Conservation (phyloP, 2,329 filamentous ascomycete species). For the Fusarium heterosporum region DNA sequence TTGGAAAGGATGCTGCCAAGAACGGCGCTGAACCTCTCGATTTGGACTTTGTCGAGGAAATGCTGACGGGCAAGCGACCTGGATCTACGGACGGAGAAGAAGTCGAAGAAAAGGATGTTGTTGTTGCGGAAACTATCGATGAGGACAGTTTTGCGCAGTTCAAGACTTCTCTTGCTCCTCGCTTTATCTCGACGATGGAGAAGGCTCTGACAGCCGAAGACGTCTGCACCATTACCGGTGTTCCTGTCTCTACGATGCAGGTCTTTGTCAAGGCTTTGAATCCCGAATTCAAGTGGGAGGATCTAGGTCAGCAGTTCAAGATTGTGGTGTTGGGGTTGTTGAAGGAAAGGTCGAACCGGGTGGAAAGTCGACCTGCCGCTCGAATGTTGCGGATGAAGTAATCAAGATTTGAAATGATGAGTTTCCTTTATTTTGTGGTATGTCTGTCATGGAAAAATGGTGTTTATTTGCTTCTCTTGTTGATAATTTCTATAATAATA, state of each 20-base stretch:
- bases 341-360: not conserved
- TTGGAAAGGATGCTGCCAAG: conserved; percentile 1
- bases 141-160: not conserved
- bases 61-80: not conserved
- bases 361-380: conserved; percentile 4
- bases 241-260: not conserved
- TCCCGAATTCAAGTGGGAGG: conserved; percentile 7
- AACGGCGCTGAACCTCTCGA: conserved; percentile 8
- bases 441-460: accelerated
- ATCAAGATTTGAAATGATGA: accelerated
- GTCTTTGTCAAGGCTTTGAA: conserved; percentile 4
- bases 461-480: accelerated
- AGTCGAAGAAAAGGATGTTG: not conserved
- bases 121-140: accelerated
- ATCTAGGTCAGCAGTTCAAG: conserved; percentile 9
- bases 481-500: no score
- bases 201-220: not conserved
- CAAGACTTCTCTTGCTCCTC: not conserved
- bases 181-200: conserved; percentile 4
- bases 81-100: not conserved
- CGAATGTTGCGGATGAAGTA: not conserved
- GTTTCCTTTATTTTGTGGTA: not conserved
- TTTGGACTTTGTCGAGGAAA: not conserved
- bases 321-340: conserved; percentile 10
- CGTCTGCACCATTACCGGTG: conserved; percentile 3